These are phyloP conservation scores for Macrolepiota dolichaula DNA, from an alignment of 768 basidiomycete genomes.

Conservation along the genomic window DNA sequence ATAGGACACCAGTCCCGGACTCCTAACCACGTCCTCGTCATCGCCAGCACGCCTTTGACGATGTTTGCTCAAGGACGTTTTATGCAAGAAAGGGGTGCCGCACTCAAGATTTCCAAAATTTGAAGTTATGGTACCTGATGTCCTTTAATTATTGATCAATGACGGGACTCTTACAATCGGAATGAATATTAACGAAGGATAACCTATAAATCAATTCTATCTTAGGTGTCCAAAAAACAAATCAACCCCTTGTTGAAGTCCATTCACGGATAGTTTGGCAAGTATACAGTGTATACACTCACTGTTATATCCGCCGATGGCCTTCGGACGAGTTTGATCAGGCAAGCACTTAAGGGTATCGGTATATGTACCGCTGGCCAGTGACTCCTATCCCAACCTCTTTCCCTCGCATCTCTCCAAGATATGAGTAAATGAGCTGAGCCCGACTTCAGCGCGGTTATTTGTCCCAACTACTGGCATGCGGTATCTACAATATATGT, in stretches of 20 bases:
- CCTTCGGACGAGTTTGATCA: not conserved
- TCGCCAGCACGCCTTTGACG: not conserved
- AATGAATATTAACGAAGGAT: too few species aligned
- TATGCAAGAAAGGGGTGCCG: not conserved
- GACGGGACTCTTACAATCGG: too few species aligned
- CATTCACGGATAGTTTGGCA: too few species aligned
- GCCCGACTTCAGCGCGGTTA: not conserved
- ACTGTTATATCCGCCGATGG: not conserved
- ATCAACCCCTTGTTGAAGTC: not conserved
- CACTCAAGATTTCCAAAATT: not conserved
- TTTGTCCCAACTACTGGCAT: conserved; percentile 7
- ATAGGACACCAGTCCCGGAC: not conserved
- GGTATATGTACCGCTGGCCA: conserved; percentile 19
- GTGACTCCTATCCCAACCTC: not conserved
- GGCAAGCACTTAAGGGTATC: conserved; percentile 12
- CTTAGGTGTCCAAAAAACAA: not conserved
- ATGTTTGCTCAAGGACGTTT: not conserved
- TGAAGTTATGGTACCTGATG: too few species aligned
- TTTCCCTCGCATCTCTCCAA: not conserved
- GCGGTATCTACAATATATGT: conserved; percentile 13
- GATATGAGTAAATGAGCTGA: not conserved
- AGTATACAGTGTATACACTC: not conserved
- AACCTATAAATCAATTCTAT: not conserved
- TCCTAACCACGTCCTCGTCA: not conserved
- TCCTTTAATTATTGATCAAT: too few species aligned